Conservation (phyloP, 2,329 filamentous ascomycete species). For the Penicillium sp. region DNA sequence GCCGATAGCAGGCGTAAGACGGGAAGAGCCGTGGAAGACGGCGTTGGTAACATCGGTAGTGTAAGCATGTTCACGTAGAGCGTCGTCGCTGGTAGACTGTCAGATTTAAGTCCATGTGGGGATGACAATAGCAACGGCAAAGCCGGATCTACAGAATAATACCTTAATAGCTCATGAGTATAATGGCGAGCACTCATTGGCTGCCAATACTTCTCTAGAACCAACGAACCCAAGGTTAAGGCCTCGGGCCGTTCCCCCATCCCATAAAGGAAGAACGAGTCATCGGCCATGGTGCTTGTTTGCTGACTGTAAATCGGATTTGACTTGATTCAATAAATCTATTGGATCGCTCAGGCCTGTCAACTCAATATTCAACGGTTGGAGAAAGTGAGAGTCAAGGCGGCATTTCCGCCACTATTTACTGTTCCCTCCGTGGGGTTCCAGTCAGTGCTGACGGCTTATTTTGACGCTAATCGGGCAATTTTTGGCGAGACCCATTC, state of each 20-base stretch:
- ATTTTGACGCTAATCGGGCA: slow-evolving; percentile 7
- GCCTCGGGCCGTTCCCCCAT: slow-evolving; percentile 28
- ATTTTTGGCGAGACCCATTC: slow-evolving; percentile 15
- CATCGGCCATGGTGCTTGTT: slow-evolving; percentile 9
- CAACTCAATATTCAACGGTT: neutral
- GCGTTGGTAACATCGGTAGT: slow-evolving; percentile 17
- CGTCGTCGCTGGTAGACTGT: slow-evolving; percentile 11
- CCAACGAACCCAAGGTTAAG: slow-evolving; percentile 25
- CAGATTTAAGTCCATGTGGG: neutral
- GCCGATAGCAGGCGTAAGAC: slow-evolving; percentile 14
- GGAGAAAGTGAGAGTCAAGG: neutral
- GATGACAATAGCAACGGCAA: neutral
- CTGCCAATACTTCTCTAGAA: slow-evolving; percentile 29
- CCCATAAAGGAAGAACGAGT: slow-evolving; percentile 28
- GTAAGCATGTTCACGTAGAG: slow-evolving; percentile 18
- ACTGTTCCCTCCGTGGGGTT: neutral
- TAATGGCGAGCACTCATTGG: slow-evolving; percentile 28
- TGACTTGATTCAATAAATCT: neutral
- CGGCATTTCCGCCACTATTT: neutral
- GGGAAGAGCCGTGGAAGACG: slow-evolving; percentile 19
- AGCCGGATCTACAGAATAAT: neutral
- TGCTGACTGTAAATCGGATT: neutral
- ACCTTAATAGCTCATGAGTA: slow-evolving; percentile 23
- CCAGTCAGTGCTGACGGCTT: neutral
- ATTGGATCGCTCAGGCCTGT: slow-evolving; percentile 1